Base-by-base conservation (phyloP, 2,329 filamentous ascomycete genomes). In the Cylindrodendrum hubeiense region DNA sequence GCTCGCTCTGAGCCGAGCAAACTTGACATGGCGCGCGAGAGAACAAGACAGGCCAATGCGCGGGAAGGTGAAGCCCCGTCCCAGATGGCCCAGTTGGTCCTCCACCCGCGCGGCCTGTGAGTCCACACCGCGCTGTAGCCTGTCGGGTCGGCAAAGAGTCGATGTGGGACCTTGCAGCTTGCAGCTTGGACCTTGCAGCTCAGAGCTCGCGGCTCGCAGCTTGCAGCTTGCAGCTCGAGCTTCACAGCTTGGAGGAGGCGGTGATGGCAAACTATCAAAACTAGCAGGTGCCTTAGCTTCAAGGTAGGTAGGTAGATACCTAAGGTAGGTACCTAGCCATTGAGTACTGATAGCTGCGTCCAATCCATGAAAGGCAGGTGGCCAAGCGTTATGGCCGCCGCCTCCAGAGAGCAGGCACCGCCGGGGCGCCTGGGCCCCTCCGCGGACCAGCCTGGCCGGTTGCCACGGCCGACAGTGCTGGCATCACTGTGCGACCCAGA, bases 401-500 rank as follows among this genome's bases (percentile, higher is more conserved):
- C n/a, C n/a, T n/a, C n/a, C 53, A 19, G 39, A 43, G 39, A 39
- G 46, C 28, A 57, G 53, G 53, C 47, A 63, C 53, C 47, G 37
- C 47, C n/a, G 28, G 47, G n/a, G 47, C 47, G 47, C 28, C 26
- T 33, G 47, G 44, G 15, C 47, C 53, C 44, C 53, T 53, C 46
- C 33, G 53, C 46, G 60, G 53, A 17, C 60, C 47, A 24, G 57
- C 53, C 33, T 44, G 60, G 53, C 22, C 53, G 22, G n/a, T 28
- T 26, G 26, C 21, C 49, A 46, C 34, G 54, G 41, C 43, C 54
- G 41, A 66, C 64, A 63, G 50, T 54, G 49, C 34, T 43, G 22
- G 17, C 22, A 24, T 21, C 34, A 74, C 71, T 71, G 71, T 74
- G 46, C 9, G 39, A 13, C 47, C 22, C 9, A 22, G 17, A 9